Evolutionary conservation across 352 stramenopile genomes (phyloP), one percentile per base, ranked within the genome.

Genomic region (Peronospora farinosa): DNA sequence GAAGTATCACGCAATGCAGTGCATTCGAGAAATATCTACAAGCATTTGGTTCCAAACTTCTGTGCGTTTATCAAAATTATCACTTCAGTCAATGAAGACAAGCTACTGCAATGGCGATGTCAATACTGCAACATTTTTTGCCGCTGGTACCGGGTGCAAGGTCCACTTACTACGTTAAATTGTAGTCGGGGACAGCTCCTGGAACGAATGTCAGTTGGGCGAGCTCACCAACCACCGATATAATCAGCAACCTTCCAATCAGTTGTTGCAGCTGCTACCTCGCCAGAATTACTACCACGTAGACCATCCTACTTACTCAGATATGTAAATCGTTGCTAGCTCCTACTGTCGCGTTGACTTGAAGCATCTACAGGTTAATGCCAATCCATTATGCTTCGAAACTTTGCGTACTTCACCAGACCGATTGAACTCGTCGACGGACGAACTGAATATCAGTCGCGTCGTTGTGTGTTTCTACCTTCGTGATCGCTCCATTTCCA

Each of bases 391-490:
- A 87, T 97, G 33, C 67, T 97, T 32, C 83, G 88, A 15, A 96
- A 96, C 68, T 96, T 89, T 38, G 82, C 74, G 2, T 97, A 94
- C 58, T 96, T 95, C 39, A 51, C 60, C 5, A 65, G 84, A 28
- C 60, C 41, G 37, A 63, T 35, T 40, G 35, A 49, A 50, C 62
- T 56, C 46, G 42, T 52, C 11, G 49, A 65, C 31, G 40, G 47
- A 41, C 31, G 31, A 44, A 47, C 39, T 11, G 51, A 62, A 17
- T 7, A 59, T 84, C 13, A 72, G 80, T 17, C 77, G 81, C 16
- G 65, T 95, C 11, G 67, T 84, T 9, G 35, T 96, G 12, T 84
- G 82, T 52, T 95, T 85, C 63, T 88, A 92, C 62, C 63, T 96
- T 2, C 75, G 69, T 27, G 86, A 96, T 65, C 56, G 62, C 33